phyloP scores from a whole-genome alignment of 1,284 basidiomycete species.

The Trichosporon sp. region DNA sequence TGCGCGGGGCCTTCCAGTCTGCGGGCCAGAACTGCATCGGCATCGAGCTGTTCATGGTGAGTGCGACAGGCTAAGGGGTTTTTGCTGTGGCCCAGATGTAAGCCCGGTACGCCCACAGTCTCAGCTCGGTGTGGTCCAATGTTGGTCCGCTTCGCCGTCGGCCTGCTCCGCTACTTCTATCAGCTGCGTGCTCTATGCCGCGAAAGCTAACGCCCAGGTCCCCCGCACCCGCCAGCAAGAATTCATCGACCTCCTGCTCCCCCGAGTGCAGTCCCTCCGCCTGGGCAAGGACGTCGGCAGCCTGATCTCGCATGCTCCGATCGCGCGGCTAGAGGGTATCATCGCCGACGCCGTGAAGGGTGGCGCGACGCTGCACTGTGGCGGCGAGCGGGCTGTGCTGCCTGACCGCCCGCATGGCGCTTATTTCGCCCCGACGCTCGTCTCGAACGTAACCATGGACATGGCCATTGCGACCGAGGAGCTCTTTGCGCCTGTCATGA shows the following conservation, averaged over 20 bases:
- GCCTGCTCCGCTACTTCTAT: too few species aligned
- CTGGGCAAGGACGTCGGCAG: constrained; percentile 52
- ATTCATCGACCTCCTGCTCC: constrained; percentile 61
- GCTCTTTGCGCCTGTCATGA: constrained; percentile 84
- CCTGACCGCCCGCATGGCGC: constrained; percentile 61
- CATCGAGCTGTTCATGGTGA: constrained; percentile 82
- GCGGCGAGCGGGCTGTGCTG: constrained; percentile 61
- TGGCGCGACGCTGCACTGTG: constrained; percentile 61
- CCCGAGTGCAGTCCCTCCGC: constrained; percentile 62
- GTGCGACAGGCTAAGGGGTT: too few species aligned
- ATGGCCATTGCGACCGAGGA: constrained; percentile 76
- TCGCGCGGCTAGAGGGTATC: constrained; percentile 64
- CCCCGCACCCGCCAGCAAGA: constrained; percentile 48
- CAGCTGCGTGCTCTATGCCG: too few species aligned
- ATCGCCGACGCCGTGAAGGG: constrained; percentile 62
- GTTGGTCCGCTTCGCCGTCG: too few species aligned
- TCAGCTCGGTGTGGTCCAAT: too few species aligned
- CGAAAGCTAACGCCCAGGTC: constrained; percentile 48
- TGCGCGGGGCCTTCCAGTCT: constrained; percentile 68
- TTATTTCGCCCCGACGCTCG: constrained; percentile 82
- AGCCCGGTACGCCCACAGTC: too few species aligned
- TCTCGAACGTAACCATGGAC: constrained; percentile 68
- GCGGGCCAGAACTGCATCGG: constrained; percentile 94
- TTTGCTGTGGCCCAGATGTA: too few species aligned
- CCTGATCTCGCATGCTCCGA: constrained; percentile 54